Base-by-base conservation (phyloP, 345 rosid genomes). In the Kandelia obovata region DNA sequence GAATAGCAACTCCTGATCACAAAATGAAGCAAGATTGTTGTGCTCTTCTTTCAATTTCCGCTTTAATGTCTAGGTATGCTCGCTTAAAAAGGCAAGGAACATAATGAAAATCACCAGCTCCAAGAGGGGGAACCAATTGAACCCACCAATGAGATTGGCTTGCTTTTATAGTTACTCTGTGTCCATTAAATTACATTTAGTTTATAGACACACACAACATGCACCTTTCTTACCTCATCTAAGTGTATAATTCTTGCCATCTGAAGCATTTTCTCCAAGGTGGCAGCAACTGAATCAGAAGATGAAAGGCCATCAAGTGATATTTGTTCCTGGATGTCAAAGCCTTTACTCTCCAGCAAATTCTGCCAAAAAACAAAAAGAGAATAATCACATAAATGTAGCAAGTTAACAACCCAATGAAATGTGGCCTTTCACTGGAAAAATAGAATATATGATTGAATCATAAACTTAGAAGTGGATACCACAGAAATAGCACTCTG, bases 201-300 rank as follows among this genome's bases (percentile, higher is more conserved):
- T 25, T 16, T 35, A 21, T 46, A 35, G 15, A 27, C 4, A 13
- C 16, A 43, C 49, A 9, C 34, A 34, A 30, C 26, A 32, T 47
- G 62, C 64, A 68, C 64, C 31, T 74, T 27, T 56, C 26, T 56
- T 77, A 89, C 98, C 93, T 90, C 91, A 74, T 87, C 88, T 64
- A 92, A 80, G 73, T 76, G 83, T 70, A 72, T 78, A 35, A 92
- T 85, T 85, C 98, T 82, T 69, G 80, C 90, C 59, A 86, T 78
- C 62, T 74, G 82, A 74, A 87, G 85, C 81, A 89, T 73, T 67
- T 73, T 80, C 56, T 82, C 82, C 68, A 87, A 80, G 32, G 75
- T 55, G 63, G 47, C 11, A 61, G 46, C 62, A 53, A 81, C 57
- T 58, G 79, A 84, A 49, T 87, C 82, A 71, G 75, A 71, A 67